Conservation (phyloP, 2,329 filamentous ascomycete species). For the Aspergillus awamori region DNA sequence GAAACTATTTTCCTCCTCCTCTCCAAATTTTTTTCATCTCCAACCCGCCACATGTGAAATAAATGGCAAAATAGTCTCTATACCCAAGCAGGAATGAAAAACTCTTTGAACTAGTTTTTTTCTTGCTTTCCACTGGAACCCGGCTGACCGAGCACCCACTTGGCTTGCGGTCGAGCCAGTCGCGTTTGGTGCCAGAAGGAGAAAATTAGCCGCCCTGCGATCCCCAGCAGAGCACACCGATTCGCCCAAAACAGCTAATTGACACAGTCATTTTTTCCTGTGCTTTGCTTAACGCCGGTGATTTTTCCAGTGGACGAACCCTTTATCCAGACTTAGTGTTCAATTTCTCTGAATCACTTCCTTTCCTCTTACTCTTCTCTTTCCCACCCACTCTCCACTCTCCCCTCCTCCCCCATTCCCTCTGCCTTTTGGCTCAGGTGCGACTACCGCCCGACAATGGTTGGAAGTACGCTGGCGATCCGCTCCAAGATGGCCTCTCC, state of each 20-base stretch:
- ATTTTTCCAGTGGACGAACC: conserved; percentile 20
- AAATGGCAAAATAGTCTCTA: background rate
- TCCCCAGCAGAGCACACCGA: conserved; percentile 33
- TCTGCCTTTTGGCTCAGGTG: conserved; percentile 23
- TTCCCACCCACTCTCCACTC: conserved; percentile 15
- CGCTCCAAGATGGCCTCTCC: conserved; percentile 36
- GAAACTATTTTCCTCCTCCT: background rate
- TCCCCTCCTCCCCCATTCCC: conserved; percentile 10
- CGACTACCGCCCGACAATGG: conserved; percentile 34
- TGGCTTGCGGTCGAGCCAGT: conserved; percentile 6
- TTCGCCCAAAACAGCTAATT: conserved; percentile 40
- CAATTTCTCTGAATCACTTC: conserved; percentile 12
- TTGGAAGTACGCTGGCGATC: conserved; percentile 39
- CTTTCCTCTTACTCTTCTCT: conserved; percentile 18
- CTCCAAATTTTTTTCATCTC: conserved; percentile 7
- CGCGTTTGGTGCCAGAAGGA: conserved; percentile 10
- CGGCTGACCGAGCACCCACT: background rate
- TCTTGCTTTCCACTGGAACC: background rate
- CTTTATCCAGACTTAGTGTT: conserved; percentile 4
- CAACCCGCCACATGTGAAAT: background rate
- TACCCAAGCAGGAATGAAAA: background rate
- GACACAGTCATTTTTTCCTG: conserved; percentile 14
- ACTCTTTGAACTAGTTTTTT: background rate
- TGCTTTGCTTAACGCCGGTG: conserved; percentile 15
- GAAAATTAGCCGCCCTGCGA: conserved; percentile 14